These are phyloP conservation scores for Beta lomatogona DNA, from an alignment of 179 eudicot species.

Conservation along the genomic window DNA sequence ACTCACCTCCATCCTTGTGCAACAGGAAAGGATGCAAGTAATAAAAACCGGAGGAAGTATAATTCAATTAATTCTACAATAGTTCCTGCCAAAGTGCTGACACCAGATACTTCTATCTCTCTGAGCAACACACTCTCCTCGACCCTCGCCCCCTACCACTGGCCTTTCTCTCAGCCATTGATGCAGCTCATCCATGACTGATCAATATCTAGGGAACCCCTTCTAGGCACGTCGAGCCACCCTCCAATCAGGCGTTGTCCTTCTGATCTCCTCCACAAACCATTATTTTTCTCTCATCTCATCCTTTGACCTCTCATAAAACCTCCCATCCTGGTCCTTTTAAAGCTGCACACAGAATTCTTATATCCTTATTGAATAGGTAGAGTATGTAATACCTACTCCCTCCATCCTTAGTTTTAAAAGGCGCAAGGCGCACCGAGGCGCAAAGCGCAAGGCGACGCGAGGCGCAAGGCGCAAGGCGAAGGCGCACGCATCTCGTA, in stretches of 20 bases:
- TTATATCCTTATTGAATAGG: background rate
- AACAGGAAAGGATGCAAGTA: no score
- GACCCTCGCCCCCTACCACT: background rate
- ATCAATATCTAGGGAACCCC: background rate
- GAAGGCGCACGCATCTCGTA: no score
- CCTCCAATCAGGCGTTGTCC: background rate
- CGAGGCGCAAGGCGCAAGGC: no score
- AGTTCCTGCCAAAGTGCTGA: background rate
- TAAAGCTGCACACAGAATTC: background rate
- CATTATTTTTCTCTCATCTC: background rate
- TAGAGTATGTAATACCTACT: background rate
- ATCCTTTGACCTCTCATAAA: background rate
- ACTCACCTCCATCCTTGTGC: no score
- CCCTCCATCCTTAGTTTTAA: no score
- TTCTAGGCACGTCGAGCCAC: background rate
- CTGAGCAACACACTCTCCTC: background rate
- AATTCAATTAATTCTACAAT: background rate
- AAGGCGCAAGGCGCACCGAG: no score
- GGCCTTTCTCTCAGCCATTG: background rate
- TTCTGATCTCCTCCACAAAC: background rate
- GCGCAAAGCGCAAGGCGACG: no score
- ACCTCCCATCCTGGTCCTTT: background rate
- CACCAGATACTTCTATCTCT: background rate
- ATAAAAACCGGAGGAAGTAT: no score
- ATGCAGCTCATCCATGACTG: background rate